Base-by-base conservation (phyloP, 2,329 filamentous ascomycete species). In the Aspergillus pseudonomiae region DNA sequence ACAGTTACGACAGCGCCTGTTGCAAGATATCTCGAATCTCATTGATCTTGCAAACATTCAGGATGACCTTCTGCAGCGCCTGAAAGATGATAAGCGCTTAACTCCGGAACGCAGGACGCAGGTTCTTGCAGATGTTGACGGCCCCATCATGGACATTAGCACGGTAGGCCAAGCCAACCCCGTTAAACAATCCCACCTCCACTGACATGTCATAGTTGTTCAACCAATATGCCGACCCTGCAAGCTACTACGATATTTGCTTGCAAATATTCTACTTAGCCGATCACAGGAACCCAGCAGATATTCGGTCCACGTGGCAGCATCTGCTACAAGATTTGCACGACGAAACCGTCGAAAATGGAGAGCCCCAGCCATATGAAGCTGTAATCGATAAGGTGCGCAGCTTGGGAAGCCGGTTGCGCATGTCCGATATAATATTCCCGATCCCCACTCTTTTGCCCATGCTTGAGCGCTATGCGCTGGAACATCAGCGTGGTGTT, bases 21-120 rank as follows among this genome's bases (percentile, higher is more conserved):
- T 94, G 62, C 92, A 96, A 71, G 89, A 93, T 66, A 91, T 97
- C 28, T 89, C 89, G 3, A 93, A 95, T 69, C 84, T 96, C 52
- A 87, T 99, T 11, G 95, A 99, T 71, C 88, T 98, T 57, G 94
- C 94, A 16, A 94, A 95, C 73, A 95, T 99, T 59, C 95, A 99
- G 77, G 92, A 97, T 74, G 95, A 99, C 71, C 80, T 98, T 48
- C 78, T 98, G 28, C 90, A 93, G 74, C 86, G 92, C 53, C 81
- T 99, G 59, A 88, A 85, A 73, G 85, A 85, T 11, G 95, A 99
- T 68, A 75, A 82, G 1, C 88, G 95, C 50, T 85, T 97, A 43
- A 80, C 84, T 14, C 79, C 83, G 0, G 87, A 90, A 56, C 86
- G 88, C 50, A 88, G 86, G 71, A 79, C 81, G 0, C 86, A 90